These are phyloP conservation scores for Dentipellis sp. DNA, from an alignment of 768 basidiomycete species.

Conservation along the genomic window DNA sequence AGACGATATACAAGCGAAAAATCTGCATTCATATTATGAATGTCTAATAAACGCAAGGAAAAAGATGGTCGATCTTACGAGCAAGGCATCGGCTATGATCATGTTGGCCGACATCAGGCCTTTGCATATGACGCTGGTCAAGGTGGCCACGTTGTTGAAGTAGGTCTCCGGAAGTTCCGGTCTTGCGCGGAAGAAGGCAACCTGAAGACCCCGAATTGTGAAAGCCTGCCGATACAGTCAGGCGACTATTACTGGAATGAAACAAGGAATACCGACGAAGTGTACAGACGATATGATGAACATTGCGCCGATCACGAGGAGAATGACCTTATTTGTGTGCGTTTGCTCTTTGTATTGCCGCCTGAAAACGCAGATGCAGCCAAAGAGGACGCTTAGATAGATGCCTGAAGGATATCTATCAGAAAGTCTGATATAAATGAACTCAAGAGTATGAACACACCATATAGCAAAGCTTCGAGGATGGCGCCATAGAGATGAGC, in stretches of 20 bases:
- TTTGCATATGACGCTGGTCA: background rate
- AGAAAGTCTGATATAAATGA: background rate
- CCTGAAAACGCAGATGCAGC: background rate
- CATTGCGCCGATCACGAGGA: background rate
- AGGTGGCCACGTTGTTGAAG: background rate
- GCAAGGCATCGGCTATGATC: background rate
- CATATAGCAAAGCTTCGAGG: background rate
- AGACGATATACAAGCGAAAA: background rate
- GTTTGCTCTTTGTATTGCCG: background rate
- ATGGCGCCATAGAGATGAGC: background rate
- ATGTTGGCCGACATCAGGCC: background rate
- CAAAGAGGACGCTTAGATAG: background rate
- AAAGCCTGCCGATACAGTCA: background rate
- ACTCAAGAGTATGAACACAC: background rate
- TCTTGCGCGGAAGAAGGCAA: background rate
- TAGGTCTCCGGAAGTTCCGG: background rate
- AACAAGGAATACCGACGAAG: background rate
- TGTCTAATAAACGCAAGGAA: background rate
- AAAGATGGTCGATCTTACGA: background rate
- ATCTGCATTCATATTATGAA: background rate
- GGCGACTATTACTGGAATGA: background rate
- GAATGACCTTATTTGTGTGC: background rate
- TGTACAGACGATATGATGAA: background rate
- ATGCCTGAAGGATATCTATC: background rate
- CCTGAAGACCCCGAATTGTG: background rate